Percentiles rank a stretch among this genome's conserved stretches.
Evolutionary conservation across 768 basidiomycete genomes (phyloP).

Genomic region (Mycena chlorophos): DNA sequence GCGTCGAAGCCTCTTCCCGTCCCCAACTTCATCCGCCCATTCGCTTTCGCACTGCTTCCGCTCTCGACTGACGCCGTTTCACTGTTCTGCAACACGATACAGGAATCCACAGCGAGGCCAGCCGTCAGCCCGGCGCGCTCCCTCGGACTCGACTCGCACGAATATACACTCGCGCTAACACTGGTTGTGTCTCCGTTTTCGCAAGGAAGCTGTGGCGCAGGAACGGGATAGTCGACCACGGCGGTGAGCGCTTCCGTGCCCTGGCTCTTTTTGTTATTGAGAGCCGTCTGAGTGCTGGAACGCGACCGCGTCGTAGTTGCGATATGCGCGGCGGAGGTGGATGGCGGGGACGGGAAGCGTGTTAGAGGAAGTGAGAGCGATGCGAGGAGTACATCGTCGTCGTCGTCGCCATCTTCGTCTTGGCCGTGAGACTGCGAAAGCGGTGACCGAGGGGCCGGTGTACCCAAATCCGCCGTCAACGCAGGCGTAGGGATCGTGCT

Average conservation of each 20-base stretch:
- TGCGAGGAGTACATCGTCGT: no score
- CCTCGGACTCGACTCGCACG: background rate
- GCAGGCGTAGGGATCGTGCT: constrained; percentile 26
- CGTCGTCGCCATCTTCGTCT: no score
- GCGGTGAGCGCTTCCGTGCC: background rate
- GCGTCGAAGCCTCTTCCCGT: background rate
- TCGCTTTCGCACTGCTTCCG: background rate
- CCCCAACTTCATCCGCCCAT: background rate
- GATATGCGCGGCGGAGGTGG: no score
- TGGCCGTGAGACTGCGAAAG: no score
- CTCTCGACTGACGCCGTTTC: background rate
- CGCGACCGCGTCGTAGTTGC: no score
- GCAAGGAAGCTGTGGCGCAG: background rate
- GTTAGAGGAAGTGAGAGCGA: no score
- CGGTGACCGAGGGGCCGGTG: no score
- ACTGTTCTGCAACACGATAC: background rate
- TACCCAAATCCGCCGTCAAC: no score
- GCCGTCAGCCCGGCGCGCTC: background rate
- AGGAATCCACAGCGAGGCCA: background rate
- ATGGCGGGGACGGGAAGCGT: no score
- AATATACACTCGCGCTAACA: background rate
- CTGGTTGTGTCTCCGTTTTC: background rate
- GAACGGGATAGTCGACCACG: background rate
- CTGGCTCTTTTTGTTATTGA: no score
- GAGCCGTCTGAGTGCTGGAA: no score